A percentile compares a stretch with the other conserved stretches of the same genome.
phyloP scores from a whole-genome alignment of 2,329 filamentous ascomycete genomes.

The Pleomassaria siparia region DNA sequence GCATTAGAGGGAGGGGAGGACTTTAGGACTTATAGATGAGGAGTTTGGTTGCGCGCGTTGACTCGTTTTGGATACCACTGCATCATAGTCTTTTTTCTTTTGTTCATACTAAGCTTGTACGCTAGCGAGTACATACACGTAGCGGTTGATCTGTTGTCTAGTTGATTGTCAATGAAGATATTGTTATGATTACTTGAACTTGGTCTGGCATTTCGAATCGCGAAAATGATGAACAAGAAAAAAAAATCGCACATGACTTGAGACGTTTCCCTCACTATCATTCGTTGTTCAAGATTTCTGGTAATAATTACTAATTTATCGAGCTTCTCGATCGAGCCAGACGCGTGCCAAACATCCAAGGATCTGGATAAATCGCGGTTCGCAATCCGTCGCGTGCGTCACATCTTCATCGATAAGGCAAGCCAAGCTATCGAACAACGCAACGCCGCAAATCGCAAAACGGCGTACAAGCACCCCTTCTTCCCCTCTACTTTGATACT shows the following conservation, averaged over 20 bases:
- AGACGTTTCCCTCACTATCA: neutral
- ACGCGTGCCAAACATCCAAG: neutral
- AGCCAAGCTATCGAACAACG: constrained; percentile 3
- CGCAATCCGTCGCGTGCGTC: neutral
- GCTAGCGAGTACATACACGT: no score
- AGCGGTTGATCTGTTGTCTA: no score
- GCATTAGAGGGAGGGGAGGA: neutral
- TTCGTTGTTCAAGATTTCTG: neutral
- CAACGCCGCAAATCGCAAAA: neutral
- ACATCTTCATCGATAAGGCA: neutral
- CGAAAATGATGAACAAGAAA: no score
- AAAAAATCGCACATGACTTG: no score
- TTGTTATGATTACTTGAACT: no score
- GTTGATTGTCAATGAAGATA: no score
- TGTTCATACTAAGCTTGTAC: neutral
- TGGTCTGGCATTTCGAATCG: no score
- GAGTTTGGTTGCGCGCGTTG: neutral
- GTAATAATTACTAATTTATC: neutral
- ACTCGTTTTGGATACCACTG: neutral
- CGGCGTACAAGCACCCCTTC: no score
- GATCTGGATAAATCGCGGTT: neutral
- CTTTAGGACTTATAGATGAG: neutral
- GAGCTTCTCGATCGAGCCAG: neutral
- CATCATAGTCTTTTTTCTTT: neutral
- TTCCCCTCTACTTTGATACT: neutral